phyloP scores from a whole-genome alignment of 345 rosid species.

The Eucalyptus sp. region DNA sequence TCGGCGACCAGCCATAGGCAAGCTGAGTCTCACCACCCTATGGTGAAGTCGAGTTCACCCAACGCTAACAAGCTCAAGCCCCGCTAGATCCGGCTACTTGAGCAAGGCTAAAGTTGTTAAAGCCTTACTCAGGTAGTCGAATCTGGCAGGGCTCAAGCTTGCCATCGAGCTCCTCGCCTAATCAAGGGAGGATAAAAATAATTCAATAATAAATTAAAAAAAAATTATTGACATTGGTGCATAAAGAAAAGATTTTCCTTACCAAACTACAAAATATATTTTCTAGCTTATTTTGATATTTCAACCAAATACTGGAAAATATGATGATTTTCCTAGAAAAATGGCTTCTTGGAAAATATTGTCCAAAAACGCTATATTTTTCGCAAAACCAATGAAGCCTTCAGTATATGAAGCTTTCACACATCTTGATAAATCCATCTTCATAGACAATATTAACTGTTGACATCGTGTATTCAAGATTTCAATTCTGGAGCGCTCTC shows the following conservation, averaged over 20 bases:
- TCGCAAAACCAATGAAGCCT: rapidly evolving
- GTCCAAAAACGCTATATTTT: rapidly evolving
- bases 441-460: not conserved
- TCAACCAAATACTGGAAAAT: rapidly evolving
- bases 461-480: not conserved
- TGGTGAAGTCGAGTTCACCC: rapidly evolving
- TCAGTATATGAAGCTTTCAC: not conserved
- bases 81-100: rapidly evolving
- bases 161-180: rapidly evolving
- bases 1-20: rapidly evolving
- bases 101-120: too few relatives aligned
- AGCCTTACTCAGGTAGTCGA: rapidly evolving
- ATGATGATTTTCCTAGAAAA: rapidly evolving
- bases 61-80: rapidly evolving
- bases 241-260: too few relatives aligned
- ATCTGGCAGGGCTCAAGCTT: rapidly evolving
- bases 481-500: not conserved
- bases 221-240: too few relatives aligned
- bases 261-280: rapidly evolving
- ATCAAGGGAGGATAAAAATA: too few relatives aligned
- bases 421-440: not conserved
- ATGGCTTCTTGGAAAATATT: too few relatives aligned
- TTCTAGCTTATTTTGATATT: too few relatives aligned
- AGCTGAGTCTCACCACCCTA: rapidly evolving
- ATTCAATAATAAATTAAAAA: too few relatives aligned